Evolutionary conservation across 371 early-diverging fungal species (phyloP).

Genomic region (Syncephalastrum racemosum): DNA sequence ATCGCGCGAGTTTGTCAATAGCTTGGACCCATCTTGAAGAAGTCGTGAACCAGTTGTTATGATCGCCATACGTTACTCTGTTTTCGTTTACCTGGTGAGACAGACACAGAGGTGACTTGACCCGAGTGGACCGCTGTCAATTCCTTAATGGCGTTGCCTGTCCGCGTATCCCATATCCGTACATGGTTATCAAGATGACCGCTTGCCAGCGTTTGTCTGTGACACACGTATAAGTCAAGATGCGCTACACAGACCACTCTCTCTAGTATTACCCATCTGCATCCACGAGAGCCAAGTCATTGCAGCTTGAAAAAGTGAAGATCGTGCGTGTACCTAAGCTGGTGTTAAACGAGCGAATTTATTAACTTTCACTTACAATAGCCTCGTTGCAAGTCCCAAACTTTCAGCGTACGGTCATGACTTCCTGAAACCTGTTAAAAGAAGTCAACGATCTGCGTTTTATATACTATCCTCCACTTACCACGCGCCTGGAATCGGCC

Average conservation of each 20-base stretch:
- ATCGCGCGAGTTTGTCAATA: constrained; percentile 92
- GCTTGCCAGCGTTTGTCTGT: constrained; percentile 54
- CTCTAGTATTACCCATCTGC: constrained; percentile 64
- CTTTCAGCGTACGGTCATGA: constrained; percentile 94
- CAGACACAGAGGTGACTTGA: constrained; percentile 82
- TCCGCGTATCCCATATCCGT: constrained; percentile 88
- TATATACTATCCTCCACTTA: constrained; percentile 26
- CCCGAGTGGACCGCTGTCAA: constrained; percentile 81
- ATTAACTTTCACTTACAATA: constrained; percentile 57
- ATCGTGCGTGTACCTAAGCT: constrained; percentile 75
- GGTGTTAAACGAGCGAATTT: constrained; percentile 3
- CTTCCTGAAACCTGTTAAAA: constrained; percentile 77
- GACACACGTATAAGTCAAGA: not conserved
- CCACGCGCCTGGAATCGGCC: constrained; percentile 75
- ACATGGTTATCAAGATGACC: constrained; percentile 93
- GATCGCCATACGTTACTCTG: not conserved
- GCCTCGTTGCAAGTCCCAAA: constrained; percentile 92
- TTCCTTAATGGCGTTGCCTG: constrained; percentile 82
- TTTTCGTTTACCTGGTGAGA: constrained; percentile 62
- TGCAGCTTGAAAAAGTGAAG: constrained; percentile 93
- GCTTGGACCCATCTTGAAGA: constrained; percentile 57
- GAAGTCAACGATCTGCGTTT: not conserved
- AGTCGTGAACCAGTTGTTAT: constrained; percentile 1
- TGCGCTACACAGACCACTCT: not conserved
- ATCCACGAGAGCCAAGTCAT: constrained; percentile 85